phyloP scores from a whole-genome alignment of 148 eudicot genomes.

The Spergularia bocconei region DNA sequence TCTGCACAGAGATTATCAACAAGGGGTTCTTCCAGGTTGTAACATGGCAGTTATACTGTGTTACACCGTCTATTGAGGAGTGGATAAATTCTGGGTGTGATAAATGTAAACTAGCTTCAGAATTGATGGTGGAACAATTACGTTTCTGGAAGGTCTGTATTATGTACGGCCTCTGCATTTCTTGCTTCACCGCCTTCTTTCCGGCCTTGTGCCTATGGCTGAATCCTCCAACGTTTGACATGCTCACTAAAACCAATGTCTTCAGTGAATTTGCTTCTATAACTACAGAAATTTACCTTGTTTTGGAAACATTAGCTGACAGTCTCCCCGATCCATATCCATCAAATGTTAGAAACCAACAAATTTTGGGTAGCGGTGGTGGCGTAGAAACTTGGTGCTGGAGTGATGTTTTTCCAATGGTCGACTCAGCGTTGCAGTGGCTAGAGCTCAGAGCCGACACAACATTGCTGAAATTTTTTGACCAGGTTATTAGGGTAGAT shows the following conservation, averaged over 20 bases:
- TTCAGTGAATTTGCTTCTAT: constrained; percentile 63
- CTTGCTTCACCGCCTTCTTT: constrained; percentile 60
- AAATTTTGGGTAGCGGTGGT: constrained; percentile 26
- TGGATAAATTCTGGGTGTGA: constrained; percentile 67
- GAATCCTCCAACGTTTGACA: constrained; percentile 58
- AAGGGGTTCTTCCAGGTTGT: constrained; percentile 57
- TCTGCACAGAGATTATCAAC: constrained; percentile 49
- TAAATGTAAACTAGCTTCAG: constrained; percentile 57
- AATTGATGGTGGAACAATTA: constrained; percentile 70
- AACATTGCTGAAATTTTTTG: constrained; percentile 32
- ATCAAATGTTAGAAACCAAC: constrained; percentile 23
- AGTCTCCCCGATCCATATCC: constrained; percentile 65
- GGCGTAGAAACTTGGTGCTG: constrained; percentile 63
- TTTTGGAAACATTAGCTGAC: constrained; percentile 54
- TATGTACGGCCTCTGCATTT: constrained; percentile 58
- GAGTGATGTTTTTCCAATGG: constrained; percentile 67
- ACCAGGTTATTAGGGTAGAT: constrained; percentile 26
- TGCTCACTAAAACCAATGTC: constrained; percentile 43
- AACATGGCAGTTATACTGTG: constrained; percentile 69
- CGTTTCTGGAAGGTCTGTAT: constrained; percentile 91
- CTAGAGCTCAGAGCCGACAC: constrained; percentile 38
- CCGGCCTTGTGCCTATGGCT: constrained; percentile 80
- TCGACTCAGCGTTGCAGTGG: constrained; percentile 76
- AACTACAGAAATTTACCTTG: constrained; percentile 62
- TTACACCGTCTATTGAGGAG: constrained; percentile 47